Percentiles rank a stretch among this genome's conserved stretches.
phyloP scores from a whole-genome alignment of 768 basidiomycete species.

The Crepidotus variabilis region DNA sequence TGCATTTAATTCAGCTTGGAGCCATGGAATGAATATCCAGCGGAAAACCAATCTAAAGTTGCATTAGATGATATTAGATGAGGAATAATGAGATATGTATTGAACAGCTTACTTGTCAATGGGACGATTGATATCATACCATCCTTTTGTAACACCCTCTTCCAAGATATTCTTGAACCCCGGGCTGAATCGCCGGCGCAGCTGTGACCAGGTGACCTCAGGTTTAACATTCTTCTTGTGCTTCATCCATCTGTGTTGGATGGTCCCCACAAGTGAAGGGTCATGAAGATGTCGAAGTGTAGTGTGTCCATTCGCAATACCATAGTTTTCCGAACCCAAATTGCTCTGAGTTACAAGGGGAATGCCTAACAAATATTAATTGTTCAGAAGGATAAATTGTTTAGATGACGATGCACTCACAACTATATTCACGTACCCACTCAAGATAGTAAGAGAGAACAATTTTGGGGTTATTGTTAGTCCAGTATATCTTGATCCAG shows the following conservation, averaged over 20 bases:
- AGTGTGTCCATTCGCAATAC: constrained; percentile 41
- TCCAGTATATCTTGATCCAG: constrained; percentile 42
- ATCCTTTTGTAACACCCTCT: constrained; percentile 21
- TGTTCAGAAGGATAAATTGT: neutral
- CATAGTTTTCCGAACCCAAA: constrained; percentile 38
- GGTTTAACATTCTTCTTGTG: constrained; percentile 38
- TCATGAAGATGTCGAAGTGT: constrained; percentile 33
- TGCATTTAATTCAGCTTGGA: constrained; percentile 33
- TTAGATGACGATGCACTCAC: neutral
- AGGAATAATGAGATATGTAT: neutral
- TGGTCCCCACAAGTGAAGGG: constrained; percentile 22
- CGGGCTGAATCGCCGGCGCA: constrained; percentile 23
- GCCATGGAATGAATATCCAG: constrained; percentile 37
- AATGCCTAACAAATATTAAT: constrained; percentile 17
- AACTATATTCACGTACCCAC: constrained; percentile 4
- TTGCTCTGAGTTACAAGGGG: constrained; percentile 42
- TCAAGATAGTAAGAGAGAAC: constrained; percentile 33
- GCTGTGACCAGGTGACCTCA: constrained; percentile 37
- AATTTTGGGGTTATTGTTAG: constrained; percentile 31
- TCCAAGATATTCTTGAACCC: constrained; percentile 32
- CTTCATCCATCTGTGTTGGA: constrained; percentile 38
- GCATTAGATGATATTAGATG: neutral
- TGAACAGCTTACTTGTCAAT: constrained; percentile 15
- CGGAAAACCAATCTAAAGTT: constrained; percentile 32
- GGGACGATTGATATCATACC: constrained; percentile 22